A percentile compares a stretch with the other conserved stretches of the same genome.
These are phyloP conservation scores for Alternaria arbusti DNA, from an alignment of 2,329 filamentous ascomycete genomes.

Conservation along the genomic window DNA sequence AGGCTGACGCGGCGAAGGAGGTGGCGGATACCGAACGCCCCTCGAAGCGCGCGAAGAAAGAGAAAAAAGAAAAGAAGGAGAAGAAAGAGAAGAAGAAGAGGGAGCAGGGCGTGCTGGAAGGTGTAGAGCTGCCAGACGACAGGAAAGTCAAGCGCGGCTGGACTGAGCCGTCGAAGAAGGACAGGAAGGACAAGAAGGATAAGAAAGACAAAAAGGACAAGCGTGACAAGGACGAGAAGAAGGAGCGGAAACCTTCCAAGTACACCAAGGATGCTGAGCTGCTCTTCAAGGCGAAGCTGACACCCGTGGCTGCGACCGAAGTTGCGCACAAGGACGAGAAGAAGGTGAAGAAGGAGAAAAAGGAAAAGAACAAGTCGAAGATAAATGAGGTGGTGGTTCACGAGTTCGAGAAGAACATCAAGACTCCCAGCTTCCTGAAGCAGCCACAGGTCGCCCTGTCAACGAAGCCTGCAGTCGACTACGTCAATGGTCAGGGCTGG, in stretches of 20 bases:
- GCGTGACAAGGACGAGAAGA: slow-evolving; percentile 63
- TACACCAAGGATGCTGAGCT: slow-evolving; percentile 83
- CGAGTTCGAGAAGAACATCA: slow-evolving; percentile 86
- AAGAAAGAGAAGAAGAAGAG: slow-evolving; percentile 55
- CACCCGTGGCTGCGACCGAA: slow-evolving; percentile 51
- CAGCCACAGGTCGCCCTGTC: slow-evolving; percentile 54
- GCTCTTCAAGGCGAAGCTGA: slow-evolving; percentile 81
- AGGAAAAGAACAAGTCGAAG: slow-evolving; percentile 62
- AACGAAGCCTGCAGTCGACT: slow-evolving; percentile 64
- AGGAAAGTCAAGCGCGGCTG: slow-evolving; percentile 88
- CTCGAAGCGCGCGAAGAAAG: slow-evolving; percentile 53
- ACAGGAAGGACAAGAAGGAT: slow-evolving; percentile 56
- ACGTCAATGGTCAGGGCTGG: slow-evolving; percentile 87
- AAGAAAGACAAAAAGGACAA: slow-evolving; percentile 51
- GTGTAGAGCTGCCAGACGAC: slow-evolving; percentile 73
- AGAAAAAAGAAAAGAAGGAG: slow-evolving; percentile 55
- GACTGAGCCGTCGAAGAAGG: slow-evolving; percentile 69
- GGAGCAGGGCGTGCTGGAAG: slow-evolving; percentile 63
- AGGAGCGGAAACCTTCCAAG: slow-evolving; percentile 70
- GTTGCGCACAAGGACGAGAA: slow-evolving; percentile 51
- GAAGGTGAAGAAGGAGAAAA: slow-evolving; percentile 63
- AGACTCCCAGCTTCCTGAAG: slow-evolving; percentile 83
- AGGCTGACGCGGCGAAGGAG: slow-evolving; percentile 45
- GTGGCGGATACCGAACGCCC: slow-evolving; percentile 57
- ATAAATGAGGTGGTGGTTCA: slow-evolving; percentile 72